Evolutionary conservation across 2,329 filamentous ascomycete genomes (phyloP).

Genomic region (Botryotinia narcissicola): DNA sequence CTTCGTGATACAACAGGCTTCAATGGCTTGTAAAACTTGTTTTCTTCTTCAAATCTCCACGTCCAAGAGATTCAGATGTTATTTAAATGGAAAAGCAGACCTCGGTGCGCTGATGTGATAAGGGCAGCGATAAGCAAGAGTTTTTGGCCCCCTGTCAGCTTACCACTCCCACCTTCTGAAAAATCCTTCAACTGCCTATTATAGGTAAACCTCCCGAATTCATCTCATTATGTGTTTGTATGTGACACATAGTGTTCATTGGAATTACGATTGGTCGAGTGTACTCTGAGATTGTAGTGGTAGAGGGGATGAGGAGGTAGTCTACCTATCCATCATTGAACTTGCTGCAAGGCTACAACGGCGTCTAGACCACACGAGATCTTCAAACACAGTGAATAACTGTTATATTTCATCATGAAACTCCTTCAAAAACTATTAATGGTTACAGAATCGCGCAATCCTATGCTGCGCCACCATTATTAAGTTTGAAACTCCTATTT

Average conservation of each 20-base stretch:
- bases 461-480: conserved; percentile 11
- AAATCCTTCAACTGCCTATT: conserved; percentile 11
- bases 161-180: neutral
- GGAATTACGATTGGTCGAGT: neutral
- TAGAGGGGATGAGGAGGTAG: neutral
- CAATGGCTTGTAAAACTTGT: neutral
- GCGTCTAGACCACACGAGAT: neutral
- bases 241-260: neutral
- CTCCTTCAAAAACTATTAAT: conserved; percentile 7
- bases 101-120: conserved; percentile 12
- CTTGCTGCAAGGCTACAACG: neutral
- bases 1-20: neutral
- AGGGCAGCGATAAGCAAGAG: conserved; percentile 8
- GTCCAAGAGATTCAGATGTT: neutral
- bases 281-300: neutral
- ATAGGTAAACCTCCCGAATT: neutral
- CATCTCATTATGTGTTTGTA: neutral
- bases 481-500: conserved; percentile 10
- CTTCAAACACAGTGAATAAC: neutral
- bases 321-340: too few species aligned
- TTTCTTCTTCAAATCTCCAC: neutral
- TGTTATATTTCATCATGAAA: neutral
- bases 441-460: neutral
- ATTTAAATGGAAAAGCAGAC: neutral
- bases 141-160: neutral